Evolutionary conservation across 306 rosid genomes (phyloP).

Genomic region (Cucurbita moschata): DNA sequence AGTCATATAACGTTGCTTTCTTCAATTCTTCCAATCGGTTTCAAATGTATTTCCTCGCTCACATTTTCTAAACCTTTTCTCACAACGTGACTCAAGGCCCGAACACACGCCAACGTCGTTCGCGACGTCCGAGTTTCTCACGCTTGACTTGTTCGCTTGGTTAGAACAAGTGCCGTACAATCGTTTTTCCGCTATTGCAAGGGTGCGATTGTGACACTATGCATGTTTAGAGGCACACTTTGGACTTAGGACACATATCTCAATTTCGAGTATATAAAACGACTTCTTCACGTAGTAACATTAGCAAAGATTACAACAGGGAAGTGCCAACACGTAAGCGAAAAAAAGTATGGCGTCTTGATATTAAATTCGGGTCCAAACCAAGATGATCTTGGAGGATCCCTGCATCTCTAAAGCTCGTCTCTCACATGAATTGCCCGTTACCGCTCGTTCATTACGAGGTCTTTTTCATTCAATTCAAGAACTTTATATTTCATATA

Average conservation of each 20-base stretch:
- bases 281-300: not conserved
- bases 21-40: no score
- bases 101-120: no score
- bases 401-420: not conserved
- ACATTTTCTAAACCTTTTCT: no score
- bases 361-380: not conserved
- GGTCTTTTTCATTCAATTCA: not conserved
- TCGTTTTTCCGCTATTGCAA: no score
- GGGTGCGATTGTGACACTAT: no score
- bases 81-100: no score
- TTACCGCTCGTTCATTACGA: not conserved
- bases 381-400: not conserved
- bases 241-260: not conserved
- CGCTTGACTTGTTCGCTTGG: no score
- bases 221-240: not conserved
- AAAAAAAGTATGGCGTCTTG: not conserved
- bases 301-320: not conserved
- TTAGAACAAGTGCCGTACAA: no score
- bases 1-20: no score
- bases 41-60: no score
- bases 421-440: not conserved
- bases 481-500: not conserved
- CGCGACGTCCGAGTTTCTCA: no score
- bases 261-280: not conserved
- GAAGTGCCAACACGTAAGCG: not conserved